Conservation (phyloP, 352 stramenopile species). For the Paralagenidium karlingii region DNA sequence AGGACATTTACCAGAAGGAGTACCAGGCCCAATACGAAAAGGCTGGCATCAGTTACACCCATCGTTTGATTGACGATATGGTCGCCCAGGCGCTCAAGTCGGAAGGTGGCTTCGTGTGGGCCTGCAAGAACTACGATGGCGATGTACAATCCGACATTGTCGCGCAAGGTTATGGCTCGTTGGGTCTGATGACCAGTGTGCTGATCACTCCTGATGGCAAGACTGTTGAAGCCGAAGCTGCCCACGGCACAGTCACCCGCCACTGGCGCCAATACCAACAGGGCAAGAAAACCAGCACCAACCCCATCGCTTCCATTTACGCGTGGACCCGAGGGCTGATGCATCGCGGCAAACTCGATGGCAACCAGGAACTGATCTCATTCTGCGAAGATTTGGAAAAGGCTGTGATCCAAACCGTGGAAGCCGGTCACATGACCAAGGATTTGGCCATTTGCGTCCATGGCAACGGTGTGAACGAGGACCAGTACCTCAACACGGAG, state of each 20-base stretch:
- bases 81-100: slow-evolving; percentile 69
- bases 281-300: slow-evolving; percentile 65
- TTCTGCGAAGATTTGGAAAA: slow-evolving; percentile 46
- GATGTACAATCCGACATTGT: slow-evolving; percentile 75
- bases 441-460: slow-evolving; percentile 70
- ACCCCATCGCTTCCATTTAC: slow-evolving; percentile 74
- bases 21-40: slow-evolving; percentile 66
- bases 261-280: slow-evolving; percentile 77
- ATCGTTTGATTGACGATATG: slow-evolving; percentile 78
- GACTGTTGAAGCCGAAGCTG: slow-evolving; percentile 69
- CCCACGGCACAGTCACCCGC: slow-evolving; percentile 75
- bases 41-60: slow-evolving; percentile 62
- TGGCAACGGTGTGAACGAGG: slow-evolving; percentile 29
- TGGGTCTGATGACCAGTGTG: slow-evolving; percentile 70
- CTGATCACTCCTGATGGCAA: slow-evolving; percentile 65
- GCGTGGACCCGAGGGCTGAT: slow-evolving; percentile 62
- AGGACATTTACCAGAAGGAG: slow-evolving; percentile 67
- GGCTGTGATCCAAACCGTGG: slow-evolving; percentile 62
- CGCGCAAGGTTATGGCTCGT: slow-evolving; percentile 64
- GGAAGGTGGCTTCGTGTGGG: slow-evolving; percentile 68
- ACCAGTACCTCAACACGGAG: slow-evolving; percentile 46
- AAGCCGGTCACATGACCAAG: slow-evolving; percentile 76
- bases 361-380: slow-evolving; percentile 52
- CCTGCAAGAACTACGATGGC: slow-evolving; percentile 80
- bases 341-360: slow-evolving; percentile 63